phyloP scores from a whole-genome alignment of 2,329 filamentous ascomycete species.

The Fusarium beomiforme region DNA sequence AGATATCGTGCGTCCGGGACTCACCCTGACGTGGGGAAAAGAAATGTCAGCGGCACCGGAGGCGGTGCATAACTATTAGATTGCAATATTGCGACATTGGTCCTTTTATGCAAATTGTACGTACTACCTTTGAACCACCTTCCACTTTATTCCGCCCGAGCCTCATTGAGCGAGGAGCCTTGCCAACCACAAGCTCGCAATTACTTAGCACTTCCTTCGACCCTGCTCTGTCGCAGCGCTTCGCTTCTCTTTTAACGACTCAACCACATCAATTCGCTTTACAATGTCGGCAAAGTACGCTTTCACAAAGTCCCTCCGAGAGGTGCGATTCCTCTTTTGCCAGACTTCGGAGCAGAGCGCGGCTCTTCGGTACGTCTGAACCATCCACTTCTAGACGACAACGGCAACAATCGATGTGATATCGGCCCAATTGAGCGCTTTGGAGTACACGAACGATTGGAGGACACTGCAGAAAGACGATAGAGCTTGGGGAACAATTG shows the following conservation, averaged over 20 bases:
- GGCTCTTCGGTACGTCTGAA: constrained; percentile 76
- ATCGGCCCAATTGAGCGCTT: constrained; percentile 26
- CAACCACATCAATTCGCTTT: not conserved
- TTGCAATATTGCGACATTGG: constrained; percentile 9
- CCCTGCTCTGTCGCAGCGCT: not conserved
- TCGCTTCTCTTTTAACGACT: not conserved
- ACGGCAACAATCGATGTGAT: not conserved
- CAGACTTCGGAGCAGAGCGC: constrained; percentile 93
- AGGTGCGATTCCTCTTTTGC: constrained; percentile 97
- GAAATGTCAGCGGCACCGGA: constrained; percentile 28
- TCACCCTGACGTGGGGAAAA: not conserved
- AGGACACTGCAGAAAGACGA: not conserved
- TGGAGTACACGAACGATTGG: not conserved
- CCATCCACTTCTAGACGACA: not conserved
- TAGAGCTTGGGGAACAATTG: not conserved
- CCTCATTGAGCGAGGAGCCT: constrained; percentile 33
- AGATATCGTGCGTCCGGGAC: constrained; percentile 33
- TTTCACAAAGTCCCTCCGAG: constrained; percentile 88
- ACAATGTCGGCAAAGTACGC: constrained; percentile 92
- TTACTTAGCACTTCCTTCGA: constrained; percentile 38
- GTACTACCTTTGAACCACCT: not conserved
- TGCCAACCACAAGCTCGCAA: constrained; percentile 45
- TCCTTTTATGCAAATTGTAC: constrained; percentile 20
- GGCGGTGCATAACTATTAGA: constrained; percentile 8
- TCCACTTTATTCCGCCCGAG: constrained; percentile 37